A percentile compares a stretch with the other conserved stretches of the same genome.
These are phyloP conservation scores for Stereum hirsutum DNA, from an alignment of 1,284 basidiomycete genomes.

Conservation along the genomic window DNA sequence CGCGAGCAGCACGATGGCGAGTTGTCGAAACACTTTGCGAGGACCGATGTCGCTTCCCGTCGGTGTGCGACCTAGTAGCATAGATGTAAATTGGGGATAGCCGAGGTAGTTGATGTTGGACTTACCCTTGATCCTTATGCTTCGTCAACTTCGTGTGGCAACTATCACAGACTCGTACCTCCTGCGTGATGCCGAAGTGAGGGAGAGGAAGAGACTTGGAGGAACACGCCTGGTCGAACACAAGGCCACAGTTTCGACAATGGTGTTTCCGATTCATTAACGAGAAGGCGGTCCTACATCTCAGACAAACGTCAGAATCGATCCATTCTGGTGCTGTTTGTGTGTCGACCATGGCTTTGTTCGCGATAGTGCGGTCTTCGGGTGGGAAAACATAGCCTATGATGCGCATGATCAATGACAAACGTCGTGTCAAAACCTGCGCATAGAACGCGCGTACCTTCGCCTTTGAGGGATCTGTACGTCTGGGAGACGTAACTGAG, in stretches of 20 bases:
- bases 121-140: conserved; percentile 44
- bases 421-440: neutral
- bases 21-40: conserved; percentile 38
- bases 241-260: conserved; percentile 95
- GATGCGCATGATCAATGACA: neutral
- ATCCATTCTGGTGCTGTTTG: conserved; percentile 93
- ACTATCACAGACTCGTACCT: conserved; percentile 91
- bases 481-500: conserved; percentile 72
- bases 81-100: neutral
- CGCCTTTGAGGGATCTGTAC: conserved; percentile 69
- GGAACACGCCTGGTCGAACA: conserved; percentile 94
- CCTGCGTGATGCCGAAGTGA: conserved; percentile 89
- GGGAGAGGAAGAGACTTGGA: conserved; percentile 81
- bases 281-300: conserved; percentile 86
- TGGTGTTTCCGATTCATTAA: conserved; percentile 99
- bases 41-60: conserved; percentile 29
- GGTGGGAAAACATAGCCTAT: conserved; percentile 81
- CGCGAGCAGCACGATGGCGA: conserved; percentile 47
- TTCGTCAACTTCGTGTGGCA: conserved; percentile 73
- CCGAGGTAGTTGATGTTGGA: conserved; percentile 4
- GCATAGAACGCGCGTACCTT: conserved; percentile 41
- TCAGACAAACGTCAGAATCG: conserved; percentile 90
- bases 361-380: conserved; percentile 58
- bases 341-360: conserved; percentile 80
- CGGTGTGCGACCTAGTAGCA: neutral